phyloP scores from a whole-genome alignment of 2,329 filamentous ascomycete species.

The Paecilomyces fulvus region DNA sequence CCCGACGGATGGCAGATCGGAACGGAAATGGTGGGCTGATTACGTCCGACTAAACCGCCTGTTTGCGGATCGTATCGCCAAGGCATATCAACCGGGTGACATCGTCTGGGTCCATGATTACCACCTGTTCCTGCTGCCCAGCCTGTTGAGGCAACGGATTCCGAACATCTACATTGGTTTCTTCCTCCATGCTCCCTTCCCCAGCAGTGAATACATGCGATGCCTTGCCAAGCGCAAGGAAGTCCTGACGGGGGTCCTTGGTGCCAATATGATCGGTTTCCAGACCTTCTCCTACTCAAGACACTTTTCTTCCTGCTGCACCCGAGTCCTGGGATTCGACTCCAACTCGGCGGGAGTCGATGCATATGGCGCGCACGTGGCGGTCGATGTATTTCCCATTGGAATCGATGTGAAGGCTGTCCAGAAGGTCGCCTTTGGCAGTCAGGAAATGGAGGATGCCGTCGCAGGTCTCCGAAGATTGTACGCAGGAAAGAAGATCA shows the following conservation, averaged over 20 bases:
- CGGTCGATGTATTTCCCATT: constrained; percentile 89
- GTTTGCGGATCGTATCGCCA: constrained; percentile 81
- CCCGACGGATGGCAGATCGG: constrained; percentile 73
- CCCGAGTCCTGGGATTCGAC: constrained; percentile 80
- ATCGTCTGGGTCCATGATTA: constrained; percentile 92
- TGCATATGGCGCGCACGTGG: constrained; percentile 78
- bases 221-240: constrained; percentile 85
- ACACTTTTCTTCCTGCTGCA: constrained; percentile 92
- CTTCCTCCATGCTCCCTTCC: constrained; percentile 89
- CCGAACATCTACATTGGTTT: constrained; percentile 91
- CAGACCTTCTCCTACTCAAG: constrained; percentile 93
- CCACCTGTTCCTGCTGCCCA: constrained; percentile 81
- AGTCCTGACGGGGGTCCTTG: constrained; percentile 78
- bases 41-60: constrained; percentile 89
- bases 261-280: constrained; percentile 88
- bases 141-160: constrained; percentile 74
- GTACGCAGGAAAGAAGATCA: constrained; percentile 87
- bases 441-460: constrained; percentile 61
- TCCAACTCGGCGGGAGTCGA: constrained; percentile 79
- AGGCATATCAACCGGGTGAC: constrained; percentile 86
- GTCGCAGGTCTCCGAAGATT: constrained; percentile 63
- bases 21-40: constrained; percentile 80
- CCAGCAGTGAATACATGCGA: constrained; percentile 89
- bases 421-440: constrained; percentile 63
- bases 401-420: constrained; percentile 84